Conservation (phyloP, 2,329 filamentous ascomycete genomes). For the Catunica adiposa region DNA sequence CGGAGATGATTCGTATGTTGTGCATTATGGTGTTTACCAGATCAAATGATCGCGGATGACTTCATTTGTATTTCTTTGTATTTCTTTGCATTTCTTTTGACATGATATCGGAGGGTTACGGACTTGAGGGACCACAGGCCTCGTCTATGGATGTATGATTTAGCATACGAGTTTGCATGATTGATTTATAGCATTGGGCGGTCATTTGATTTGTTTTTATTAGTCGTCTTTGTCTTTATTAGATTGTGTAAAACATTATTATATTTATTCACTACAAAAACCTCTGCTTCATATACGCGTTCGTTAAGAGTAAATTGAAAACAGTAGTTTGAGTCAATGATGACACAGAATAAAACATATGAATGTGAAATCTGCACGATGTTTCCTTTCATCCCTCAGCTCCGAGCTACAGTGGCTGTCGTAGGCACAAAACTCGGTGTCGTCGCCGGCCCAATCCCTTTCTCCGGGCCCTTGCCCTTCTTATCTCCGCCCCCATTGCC, state of each 20-base stretch:
- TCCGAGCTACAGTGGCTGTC: too few species aligned
- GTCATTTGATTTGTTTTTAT: too few species aligned
- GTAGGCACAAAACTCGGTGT: too few species aligned
- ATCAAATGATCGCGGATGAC: not conserved
- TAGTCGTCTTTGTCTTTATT: not conserved
- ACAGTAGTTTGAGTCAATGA: too few species aligned
- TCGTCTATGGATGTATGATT: slow-evolving; percentile 3
- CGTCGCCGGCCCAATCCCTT: not conserved
- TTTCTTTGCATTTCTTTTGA: not conserved
- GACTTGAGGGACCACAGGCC: slow-evolving; percentile 10
- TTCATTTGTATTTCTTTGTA: not conserved
- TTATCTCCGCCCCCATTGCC: too few species aligned
- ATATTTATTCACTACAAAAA: not conserved
- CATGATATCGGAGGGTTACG: not conserved
- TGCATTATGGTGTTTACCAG: slow-evolving; percentile 16
- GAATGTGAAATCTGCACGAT: too few species aligned
- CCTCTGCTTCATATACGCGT: too few species aligned
- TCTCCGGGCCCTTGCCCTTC: not conserved
- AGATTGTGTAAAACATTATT: not conserved
- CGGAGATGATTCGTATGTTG: slow-evolving; percentile 13
- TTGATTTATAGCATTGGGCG: not conserved
- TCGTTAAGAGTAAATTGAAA: too few species aligned
- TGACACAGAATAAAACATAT: too few species aligned
- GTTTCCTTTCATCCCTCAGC: too few species aligned
- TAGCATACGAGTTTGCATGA: not conserved